These are phyloP conservation scores for Trichosporon faecale DNA, from an alignment of 1,284 basidiomycete genomes.

Conservation along the genomic window DNA sequence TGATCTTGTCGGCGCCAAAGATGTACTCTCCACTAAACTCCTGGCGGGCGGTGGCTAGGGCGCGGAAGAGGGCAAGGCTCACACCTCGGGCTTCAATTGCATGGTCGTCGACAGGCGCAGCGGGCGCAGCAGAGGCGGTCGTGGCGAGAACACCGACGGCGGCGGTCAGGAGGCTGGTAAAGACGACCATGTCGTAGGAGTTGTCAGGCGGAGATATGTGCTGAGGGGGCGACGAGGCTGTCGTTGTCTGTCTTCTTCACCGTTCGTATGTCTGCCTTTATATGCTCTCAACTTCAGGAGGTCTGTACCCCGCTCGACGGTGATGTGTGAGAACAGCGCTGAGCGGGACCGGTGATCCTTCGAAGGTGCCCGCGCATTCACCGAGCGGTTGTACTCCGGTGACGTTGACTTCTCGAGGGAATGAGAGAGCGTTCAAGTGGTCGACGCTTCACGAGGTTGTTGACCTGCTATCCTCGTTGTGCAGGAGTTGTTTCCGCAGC, in stretches of 20 bases:
- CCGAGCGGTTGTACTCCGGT: neutral
- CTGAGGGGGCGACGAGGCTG: neutral
- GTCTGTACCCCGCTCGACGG: neutral
- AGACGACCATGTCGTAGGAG: neutral
- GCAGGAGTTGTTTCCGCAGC: neutral
- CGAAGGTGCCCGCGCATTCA: neutral
- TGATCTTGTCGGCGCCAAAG: neutral
- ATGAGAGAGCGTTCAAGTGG: no score
- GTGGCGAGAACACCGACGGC: neutral
- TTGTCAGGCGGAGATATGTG: neutral
- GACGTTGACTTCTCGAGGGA: neutral
- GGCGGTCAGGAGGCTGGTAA: neutral
- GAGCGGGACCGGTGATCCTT: neutral
- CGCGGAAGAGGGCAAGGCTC: neutral
- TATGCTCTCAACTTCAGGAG: neutral
- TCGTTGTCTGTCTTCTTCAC: neutral
- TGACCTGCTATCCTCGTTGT: no score
- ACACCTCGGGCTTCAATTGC: no score
- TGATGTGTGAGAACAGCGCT: neutral
- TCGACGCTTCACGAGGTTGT: no score
- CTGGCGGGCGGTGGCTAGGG: neutral
- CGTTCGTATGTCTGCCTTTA: neutral
- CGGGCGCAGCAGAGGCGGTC: neutral
- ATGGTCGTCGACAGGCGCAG: no score
- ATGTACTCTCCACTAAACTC: neutral